Conservation (phyloP, 2,329 filamentous ascomycete genomes). For the Stachybotrys chlorohalonatus region DNA sequence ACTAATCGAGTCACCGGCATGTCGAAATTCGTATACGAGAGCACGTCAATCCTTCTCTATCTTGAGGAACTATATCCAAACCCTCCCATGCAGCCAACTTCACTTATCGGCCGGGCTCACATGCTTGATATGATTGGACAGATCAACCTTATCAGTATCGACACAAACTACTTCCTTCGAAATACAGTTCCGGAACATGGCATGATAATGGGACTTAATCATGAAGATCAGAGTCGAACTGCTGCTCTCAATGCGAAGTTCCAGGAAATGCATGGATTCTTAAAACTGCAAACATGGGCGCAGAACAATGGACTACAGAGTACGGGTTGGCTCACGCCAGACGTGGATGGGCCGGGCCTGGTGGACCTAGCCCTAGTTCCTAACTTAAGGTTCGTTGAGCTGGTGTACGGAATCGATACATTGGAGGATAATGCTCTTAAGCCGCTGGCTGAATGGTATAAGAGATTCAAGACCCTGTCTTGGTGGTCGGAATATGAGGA, state of each 20-base stretch:
- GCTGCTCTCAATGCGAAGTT: not conserved
- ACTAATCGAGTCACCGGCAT: not conserved
- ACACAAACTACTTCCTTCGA: not conserved
- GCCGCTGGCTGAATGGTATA: not conserved
- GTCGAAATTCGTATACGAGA: not conserved
- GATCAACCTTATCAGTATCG: not conserved
- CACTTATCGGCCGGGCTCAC: not conserved
- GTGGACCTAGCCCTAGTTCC: not conserved
- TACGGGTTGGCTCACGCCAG: not conserved
- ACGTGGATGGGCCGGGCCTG: not conserved
- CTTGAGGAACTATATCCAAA: not conserved
- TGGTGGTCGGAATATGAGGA: not conserved
- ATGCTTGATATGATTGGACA: not conserved
- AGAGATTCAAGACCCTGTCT: not conserved
- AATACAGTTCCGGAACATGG: not conserved
- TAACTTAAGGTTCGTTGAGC: not conserved
- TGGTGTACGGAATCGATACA: not conserved
- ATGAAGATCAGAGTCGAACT: not conserved
- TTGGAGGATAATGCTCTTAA: not conserved
- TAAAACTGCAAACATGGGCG: not conserved
- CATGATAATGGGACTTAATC: not conserved
- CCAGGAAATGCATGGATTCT: not conserved
- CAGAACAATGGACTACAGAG: not conserved
- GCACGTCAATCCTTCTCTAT: slow-evolving; percentile 1
- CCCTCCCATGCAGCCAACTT: not conserved